Conservation (phyloP, 768 basidiomycete genomes). For the Dictyophora rubrovolvata region DNA sequence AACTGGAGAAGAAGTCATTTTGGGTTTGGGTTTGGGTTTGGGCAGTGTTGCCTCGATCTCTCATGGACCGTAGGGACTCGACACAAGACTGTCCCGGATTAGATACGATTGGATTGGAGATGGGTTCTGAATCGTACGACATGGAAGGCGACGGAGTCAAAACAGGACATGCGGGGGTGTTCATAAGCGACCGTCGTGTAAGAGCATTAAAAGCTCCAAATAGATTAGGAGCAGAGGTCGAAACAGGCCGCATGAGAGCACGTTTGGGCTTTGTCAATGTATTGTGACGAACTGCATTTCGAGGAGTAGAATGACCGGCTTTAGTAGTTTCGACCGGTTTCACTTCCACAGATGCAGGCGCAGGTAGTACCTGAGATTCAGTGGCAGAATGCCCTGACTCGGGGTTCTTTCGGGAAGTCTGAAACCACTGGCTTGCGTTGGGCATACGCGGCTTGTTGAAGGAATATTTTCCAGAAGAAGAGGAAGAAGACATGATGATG, state of each 20-base stretch:
- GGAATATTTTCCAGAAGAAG: background rate
- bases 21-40: constrained; percentile 12
- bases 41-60: constrained; percentile 21
- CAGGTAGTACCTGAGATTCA: background rate
- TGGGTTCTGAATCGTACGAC: background rate
- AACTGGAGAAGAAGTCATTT: constrained; percentile 12
- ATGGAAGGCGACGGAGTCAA: background rate
- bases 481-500: background rate
- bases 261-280: background rate
- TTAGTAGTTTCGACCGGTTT: background rate
- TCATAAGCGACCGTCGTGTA: constrained; percentile 4
- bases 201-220: background rate
- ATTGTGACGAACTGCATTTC: background rate
- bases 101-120: constrained; percentile 1
- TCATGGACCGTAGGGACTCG: constrained; percentile 45
- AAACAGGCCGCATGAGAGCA: background rate
- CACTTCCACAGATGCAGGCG: background rate
- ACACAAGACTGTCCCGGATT: constrained; percentile 38
- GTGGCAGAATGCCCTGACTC: background rate
- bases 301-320: background rate
- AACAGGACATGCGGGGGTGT: background rate
- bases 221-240: background rate
- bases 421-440: background rate
- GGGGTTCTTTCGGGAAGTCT: background rate
- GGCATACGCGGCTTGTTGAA: background rate